phyloP scores from a whole-genome alignment of 2,329 filamentous ascomycete genomes.

The Penicillium sp. region DNA sequence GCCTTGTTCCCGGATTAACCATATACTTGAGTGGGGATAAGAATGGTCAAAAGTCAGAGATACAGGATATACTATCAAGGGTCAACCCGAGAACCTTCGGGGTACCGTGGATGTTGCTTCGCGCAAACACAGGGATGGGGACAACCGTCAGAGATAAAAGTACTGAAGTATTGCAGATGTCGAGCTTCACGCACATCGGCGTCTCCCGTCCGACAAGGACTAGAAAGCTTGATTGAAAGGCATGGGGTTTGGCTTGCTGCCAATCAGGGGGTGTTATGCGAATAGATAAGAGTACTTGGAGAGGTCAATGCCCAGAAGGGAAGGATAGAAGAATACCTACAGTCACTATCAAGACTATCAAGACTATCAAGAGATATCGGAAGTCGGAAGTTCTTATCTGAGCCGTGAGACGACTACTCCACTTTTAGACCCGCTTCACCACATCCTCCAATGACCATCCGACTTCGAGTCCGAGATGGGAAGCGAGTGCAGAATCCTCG shows the following conservation, averaged over 20 bases:
- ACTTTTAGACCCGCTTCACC: not conserved
- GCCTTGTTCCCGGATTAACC: not conserved
- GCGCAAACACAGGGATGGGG: not conserved
- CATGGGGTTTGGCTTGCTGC: too few relatives aligned
- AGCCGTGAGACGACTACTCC: not conserved
- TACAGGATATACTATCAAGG: not conserved
- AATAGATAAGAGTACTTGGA: not conserved
- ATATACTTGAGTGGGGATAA: not conserved
- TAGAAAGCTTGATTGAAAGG: conserved; percentile 4
- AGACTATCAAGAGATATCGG: not conserved
- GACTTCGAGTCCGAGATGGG: not conserved
- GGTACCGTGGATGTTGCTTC: not conserved
- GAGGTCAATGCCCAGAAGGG: too few relatives aligned
- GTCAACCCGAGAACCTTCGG: not conserved
- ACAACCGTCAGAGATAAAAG: not conserved
- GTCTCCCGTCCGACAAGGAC: conserved; percentile 5
- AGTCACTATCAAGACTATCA: not conserved
- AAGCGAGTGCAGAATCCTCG: conserved; percentile 13
- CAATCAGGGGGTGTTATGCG: not conserved
- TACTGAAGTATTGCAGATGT: not conserved
- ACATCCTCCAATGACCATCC: conserved; percentile 2
- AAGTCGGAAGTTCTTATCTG: not conserved
- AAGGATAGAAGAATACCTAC: not conserved
- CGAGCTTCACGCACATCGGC: conserved; percentile 11
- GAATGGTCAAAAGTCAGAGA: not conserved